Base-by-base conservation (phyloP, 495 filamentous ascomycete genomes). In the Cladorrhinum samala region DNA sequence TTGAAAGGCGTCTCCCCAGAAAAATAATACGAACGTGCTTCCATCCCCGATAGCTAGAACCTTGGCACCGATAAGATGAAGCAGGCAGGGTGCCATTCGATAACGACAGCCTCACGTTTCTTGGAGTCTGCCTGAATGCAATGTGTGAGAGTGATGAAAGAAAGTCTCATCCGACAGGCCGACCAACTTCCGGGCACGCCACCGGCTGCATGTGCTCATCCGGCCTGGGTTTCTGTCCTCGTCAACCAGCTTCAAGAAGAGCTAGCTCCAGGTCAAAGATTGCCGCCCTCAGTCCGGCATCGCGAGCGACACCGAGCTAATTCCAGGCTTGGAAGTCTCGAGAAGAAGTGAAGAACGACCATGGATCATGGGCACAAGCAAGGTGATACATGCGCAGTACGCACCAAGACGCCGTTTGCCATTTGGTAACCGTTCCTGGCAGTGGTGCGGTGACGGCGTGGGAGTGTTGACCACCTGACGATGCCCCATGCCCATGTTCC, bases 341-440 rank as follows among this genome's bases (percentile, higher is more conserved):
- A 38, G 30, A 23, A 42, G n/a, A 13, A 27, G 16, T 13, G 9
- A 44, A 18, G 9, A 44, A 19, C 17, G 21, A 44, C 20, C 21
- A 9, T 46, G 21, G 44, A 21, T 44, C 21, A 9, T 46, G 21
- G 44, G 44, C 20, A 46, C 5, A 46, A 23, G 18, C 27, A n/a
- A n/a, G n/a, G n/a, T n/a, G n/a, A n/a, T n/a, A n/a, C n/a, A n/a
- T n/a, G n/a, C n/a, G n/a, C n/a, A n/a, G n/a, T n/a, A n/a, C n/a
- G n/a, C n/a, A n/a, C n/a, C n/a, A n/a, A n/a, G n/a, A n/a, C n/a
- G n/a, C n/a, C n/a, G n/a, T n/a, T n/a, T 9, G 14, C 30, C 36
- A 3, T 45, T 44, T 49, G 39, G 55, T 30, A 48, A 37, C 27
- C 20, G 55, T 57, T 57, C 55, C 55, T 57, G 49, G 46, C 42